A percentile compares a stretch with the other conserved stretches of the same genome.
phyloP scores from a whole-genome alignment of 2,329 filamentous ascomycete genomes.

The Xylariomycetidae sp. region DNA sequence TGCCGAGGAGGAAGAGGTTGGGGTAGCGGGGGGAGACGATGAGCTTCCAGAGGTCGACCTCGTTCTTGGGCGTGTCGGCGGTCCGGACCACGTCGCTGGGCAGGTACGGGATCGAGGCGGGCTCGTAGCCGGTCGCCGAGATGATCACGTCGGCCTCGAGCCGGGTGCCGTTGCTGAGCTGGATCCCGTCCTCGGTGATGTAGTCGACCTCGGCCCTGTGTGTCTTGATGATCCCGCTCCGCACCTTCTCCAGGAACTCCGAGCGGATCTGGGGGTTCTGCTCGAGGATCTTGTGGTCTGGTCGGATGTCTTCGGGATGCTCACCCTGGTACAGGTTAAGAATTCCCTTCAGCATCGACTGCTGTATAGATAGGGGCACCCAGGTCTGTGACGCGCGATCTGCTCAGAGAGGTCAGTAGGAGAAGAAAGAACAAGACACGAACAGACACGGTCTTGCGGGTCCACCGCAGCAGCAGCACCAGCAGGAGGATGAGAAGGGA shows the following conservation, averaged over 20 bases:
- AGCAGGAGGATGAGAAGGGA: neutral
- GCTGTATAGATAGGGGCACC: constrained; percentile 20
- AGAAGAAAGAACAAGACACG: too few species aligned
- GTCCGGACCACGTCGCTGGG: constrained; percentile 17
- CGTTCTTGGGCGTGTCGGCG: constrained; percentile 12
- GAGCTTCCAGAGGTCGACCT: constrained; percentile 28
- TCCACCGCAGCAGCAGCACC: too few species aligned
- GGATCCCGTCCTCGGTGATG: constrained; percentile 24
- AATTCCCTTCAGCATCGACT: constrained; percentile 27
- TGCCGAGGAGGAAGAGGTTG: constrained; percentile 31
- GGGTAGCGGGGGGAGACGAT: constrained; percentile 24
- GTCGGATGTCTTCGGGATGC: constrained; percentile 25
- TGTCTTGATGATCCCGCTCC: constrained; percentile 25
- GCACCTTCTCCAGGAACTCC: constrained; percentile 30
- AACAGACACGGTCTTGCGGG: too few species aligned
- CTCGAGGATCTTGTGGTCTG: constrained; percentile 29
- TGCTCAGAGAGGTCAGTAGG: constrained; percentile 4
- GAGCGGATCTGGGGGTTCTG: constrained; percentile 30
- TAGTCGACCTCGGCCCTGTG: constrained; percentile 26
- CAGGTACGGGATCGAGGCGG: constrained; percentile 21
- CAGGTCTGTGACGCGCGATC: constrained; percentile 25
- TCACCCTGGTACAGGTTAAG: constrained; percentile 26
- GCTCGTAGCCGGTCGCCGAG: constrained; percentile 7
- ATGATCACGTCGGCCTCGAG: constrained; percentile 20
- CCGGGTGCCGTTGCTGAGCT: constrained; percentile 21